Conservation (phyloP, 805 yeast genomes). For the Tetrapisispora nanseiensis region DNA sequence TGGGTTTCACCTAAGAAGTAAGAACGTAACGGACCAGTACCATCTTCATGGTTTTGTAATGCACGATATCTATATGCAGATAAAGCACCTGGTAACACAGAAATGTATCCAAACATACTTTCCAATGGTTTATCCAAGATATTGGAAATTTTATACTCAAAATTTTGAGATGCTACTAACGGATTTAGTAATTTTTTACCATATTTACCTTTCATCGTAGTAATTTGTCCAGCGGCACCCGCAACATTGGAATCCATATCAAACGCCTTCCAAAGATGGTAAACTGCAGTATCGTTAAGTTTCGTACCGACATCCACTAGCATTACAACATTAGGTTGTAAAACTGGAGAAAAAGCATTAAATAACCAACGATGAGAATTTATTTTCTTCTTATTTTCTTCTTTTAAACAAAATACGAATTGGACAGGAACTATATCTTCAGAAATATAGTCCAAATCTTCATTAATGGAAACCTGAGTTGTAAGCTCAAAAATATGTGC, state of each 20-base stretch:
- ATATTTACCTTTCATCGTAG: slow-evolving; percentile 86
- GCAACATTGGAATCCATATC: slow-evolving; percentile 95
- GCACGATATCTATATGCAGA: slow-evolving; percentile 92
- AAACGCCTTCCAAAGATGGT: slow-evolving; percentile 95
- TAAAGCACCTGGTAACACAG: slow-evolving; percentile 91
- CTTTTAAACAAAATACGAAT: slow-evolving; percentile 84
- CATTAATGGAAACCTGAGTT: slow-evolving; percentile 86
- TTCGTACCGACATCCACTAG: slow-evolving; percentile 95
- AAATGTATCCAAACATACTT: slow-evolving; percentile 83
- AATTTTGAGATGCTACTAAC: slow-evolving; percentile 89
- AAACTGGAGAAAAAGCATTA: slow-evolving; percentile 84
- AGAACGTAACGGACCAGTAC: slow-evolving; percentile 82
- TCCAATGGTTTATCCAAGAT: slow-evolving; percentile 91
- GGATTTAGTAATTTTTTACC: slow-evolving; percentile 81
- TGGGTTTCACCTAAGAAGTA: slow-evolving; percentile 83
- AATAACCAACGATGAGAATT: slow-evolving; percentile 97
- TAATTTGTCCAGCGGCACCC: slow-evolving; percentile 98
- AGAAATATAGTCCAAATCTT: slow-evolving; percentile 81
- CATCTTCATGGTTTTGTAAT: slow-evolving; percentile 71
- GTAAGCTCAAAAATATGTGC: slow-evolving; percentile 95
- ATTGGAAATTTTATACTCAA: slow-evolving; percentile 95
- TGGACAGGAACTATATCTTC: slow-evolving; percentile 92
- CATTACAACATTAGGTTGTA: slow-evolving; percentile 85
- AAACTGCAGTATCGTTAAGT: slow-evolving; percentile 80
- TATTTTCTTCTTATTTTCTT: slow-evolving; percentile 83